Percentiles rank a stretch among this genome's conserved stretches.
Evolutionary conservation across 1,284 basidiomycete species (phyloP).

Genomic region (Exobasidium cylindrosporum): DNA sequence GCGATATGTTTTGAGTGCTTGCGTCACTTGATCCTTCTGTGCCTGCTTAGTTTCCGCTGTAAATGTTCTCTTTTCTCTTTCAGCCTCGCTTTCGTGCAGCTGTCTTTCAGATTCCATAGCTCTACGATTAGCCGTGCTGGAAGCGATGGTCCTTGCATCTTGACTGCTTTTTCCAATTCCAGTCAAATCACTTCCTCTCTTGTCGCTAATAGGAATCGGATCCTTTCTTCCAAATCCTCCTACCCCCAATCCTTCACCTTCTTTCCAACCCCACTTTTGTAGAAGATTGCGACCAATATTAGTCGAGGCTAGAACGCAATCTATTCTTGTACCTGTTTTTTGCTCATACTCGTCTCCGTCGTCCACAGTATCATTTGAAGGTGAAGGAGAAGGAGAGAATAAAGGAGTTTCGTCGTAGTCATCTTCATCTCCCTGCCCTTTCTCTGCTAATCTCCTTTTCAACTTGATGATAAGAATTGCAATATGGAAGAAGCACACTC

Average conservation of each 20-base stretch:
- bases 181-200: constrained; percentile 15
- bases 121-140: background rate
- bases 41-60: background rate
- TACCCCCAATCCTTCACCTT: constrained; percentile 10
- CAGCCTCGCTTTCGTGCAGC: background rate
- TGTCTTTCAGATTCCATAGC: background rate
- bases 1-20: constrained; percentile 8
- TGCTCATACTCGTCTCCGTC: too few species aligned
- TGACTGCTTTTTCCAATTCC: constrained; percentile 10
- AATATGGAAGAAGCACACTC: background rate
- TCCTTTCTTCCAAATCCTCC: constrained; percentile 11
- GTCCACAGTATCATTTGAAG: too few species aligned
- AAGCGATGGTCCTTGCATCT: background rate
- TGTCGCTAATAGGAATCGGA: constrained; percentile 20
- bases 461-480: background rate
- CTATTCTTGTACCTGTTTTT: background rate
- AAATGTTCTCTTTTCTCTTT: background rate
- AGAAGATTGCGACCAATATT: constrained; percentile 16
- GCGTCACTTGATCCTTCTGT: background rate
- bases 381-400: constrained; percentile 1
- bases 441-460: too few species aligned
- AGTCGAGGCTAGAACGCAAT: background rate
- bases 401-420: constrained; percentile 3
- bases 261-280: constrained; percentile 15
- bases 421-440: constrained; percentile 3